Evolutionary conservation across 768 basidiomycete genomes (phyloP).

Genomic region (Boletellus ananas): DNA sequence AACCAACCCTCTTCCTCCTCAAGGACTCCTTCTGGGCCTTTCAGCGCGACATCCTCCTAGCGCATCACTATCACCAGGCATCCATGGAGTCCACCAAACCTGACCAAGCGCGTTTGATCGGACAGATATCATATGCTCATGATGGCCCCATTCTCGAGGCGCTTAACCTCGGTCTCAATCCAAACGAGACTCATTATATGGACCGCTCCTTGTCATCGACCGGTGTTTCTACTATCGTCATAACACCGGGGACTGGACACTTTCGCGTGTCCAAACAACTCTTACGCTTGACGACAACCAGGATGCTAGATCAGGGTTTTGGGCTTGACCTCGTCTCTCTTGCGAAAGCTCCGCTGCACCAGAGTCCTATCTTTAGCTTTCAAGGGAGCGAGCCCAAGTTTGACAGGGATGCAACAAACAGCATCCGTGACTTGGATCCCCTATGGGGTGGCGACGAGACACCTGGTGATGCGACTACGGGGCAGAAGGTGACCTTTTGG

Average conservation of each 20-base stretch:
- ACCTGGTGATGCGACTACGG: slow-evolving; percentile 28
- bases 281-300: slow-evolving; percentile 85
- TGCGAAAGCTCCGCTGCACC: slow-evolving; percentile 88
- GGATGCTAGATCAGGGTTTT: slow-evolving; percentile 93
- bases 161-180: slow-evolving; percentile 87
- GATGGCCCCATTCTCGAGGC: slow-evolving; percentile 96
- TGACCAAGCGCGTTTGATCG: slow-evolving; percentile 65
- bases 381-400: slow-evolving; percentile 57
- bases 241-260: slow-evolving; percentile 93
- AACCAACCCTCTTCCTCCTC: slow-evolving; percentile 76
- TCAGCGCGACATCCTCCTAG: slow-evolving; percentile 85
- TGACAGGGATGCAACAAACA: slow-evolving; percentile 47
- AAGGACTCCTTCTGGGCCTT: slow-evolving; percentile 90
- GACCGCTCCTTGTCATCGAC: slow-evolving; percentile 92
- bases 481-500: slow-evolving; percentile 63
- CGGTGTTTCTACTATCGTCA: slow-evolving; percentile 75
- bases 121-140: slow-evolving; percentile 79
- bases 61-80: slow-evolving; percentile 83
- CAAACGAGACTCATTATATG: slow-evolving; percentile 91
- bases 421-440: slow-evolving; percentile 55
- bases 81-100: slow-evolving; percentile 42
- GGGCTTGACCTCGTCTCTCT: slow-evolving; percentile 84
- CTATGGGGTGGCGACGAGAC: slow-evolving; percentile 72
- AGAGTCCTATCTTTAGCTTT: slow-evolving; percentile 92
- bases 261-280: slow-evolving; percentile 90